These are phyloP conservation scores for Liriodendron chinense DNA, from an alignment of 164 flowering plant species.

Conservation along the genomic window DNA sequence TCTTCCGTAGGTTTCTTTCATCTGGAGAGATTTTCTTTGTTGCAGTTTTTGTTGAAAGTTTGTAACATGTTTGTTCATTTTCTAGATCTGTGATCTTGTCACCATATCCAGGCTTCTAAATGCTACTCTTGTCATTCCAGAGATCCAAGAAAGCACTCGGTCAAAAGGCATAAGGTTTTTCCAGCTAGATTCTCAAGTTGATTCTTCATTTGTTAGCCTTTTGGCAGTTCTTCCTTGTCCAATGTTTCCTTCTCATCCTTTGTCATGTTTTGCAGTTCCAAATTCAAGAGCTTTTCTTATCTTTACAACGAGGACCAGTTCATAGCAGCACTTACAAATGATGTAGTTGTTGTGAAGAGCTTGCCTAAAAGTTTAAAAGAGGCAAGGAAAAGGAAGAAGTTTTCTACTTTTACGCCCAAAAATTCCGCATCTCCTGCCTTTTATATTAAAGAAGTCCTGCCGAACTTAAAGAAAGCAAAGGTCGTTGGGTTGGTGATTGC, in stretches of 20 bases:
- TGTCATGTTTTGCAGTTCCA: slow-evolving; percentile 45
- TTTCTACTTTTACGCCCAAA: slow-evolving; percentile 67
- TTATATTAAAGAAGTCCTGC: slow-evolving; percentile 60
- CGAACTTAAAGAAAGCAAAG: slow-evolving; percentile 55
- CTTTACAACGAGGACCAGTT: slow-evolving; percentile 90
- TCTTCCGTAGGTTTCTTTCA: slow-evolving; percentile 55
- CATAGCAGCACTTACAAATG: slow-evolving; percentile 68
- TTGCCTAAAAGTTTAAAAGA: slow-evolving; percentile 68
- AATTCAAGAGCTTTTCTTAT: slow-evolving; percentile 90
- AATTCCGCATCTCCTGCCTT: slow-evolving; percentile 58
- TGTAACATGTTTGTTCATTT: slow-evolving; percentile 43
- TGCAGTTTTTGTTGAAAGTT: slow-evolving; percentile 21
- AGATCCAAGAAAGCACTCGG: slow-evolving; percentile 78
- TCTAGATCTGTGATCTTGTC: slow-evolving; percentile 96
- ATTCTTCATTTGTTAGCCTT: not conserved
- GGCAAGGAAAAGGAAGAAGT: slow-evolving; percentile 58
- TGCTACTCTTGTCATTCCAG: slow-evolving; percentile 97
- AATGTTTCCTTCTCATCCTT: slow-evolving; percentile 4
- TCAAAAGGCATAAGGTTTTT: slow-evolving; percentile 89
- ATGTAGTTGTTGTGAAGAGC: slow-evolving; percentile 62
- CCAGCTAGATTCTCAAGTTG: not conserved
- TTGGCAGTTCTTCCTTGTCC: not conserved
- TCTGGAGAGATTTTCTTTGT: slow-evolving; percentile 3
- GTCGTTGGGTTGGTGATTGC: slow-evolving; percentile 67
- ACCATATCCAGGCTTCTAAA: slow-evolving; percentile 89